A percentile compares a stretch with the other conserved stretches of the same genome.
Conservation (phyloP, 176 grass and related monocot species). For the Paspalum vaginatum region DNA sequence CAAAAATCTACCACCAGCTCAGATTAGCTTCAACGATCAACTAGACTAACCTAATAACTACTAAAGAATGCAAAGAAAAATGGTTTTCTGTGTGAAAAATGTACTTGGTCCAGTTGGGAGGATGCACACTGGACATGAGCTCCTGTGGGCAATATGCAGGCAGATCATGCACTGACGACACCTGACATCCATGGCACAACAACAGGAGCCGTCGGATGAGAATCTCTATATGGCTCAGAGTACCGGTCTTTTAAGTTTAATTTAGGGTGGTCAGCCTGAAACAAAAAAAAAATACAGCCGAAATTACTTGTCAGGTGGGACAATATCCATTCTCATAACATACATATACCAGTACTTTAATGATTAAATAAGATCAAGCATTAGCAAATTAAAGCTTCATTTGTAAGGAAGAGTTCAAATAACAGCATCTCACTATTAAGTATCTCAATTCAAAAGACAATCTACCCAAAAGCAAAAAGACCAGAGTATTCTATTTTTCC, state of each 20-base stretch:
- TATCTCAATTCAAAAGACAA: neutral
- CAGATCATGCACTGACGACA: conserved; percentile 44
- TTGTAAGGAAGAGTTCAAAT: neutral
- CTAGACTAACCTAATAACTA: conserved; percentile 24
- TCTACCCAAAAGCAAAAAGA: neutral
- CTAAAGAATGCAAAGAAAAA: conserved; percentile 14
- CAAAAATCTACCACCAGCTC: neutral
- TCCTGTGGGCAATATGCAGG: neutral
- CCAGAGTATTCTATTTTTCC: neutral
- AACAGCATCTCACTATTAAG: conserved; percentile 8
- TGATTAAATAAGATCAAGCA: conserved; percentile 3
- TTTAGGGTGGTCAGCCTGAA: conserved; percentile 61
- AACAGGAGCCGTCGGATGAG: conserved; percentile 65
- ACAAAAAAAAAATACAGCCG: neutral
- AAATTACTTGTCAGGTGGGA: neutral
- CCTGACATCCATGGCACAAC: conserved; percentile 80
- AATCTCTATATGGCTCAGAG: conserved; percentile 77
- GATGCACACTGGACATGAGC: neutral
- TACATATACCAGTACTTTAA: neutral
- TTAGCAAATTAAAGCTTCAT: neutral
- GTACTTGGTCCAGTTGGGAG: neutral
- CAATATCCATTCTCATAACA: neutral
- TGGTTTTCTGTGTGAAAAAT: neutral
- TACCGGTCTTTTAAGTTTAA: conserved; percentile 74
- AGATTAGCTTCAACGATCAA: conserved; percentile 12